Evolutionary conservation across 2,329 filamentous ascomycete genomes (phyloP), one percentile per base, ranked within the genome.

Genomic region (Capronia americana): DNA sequence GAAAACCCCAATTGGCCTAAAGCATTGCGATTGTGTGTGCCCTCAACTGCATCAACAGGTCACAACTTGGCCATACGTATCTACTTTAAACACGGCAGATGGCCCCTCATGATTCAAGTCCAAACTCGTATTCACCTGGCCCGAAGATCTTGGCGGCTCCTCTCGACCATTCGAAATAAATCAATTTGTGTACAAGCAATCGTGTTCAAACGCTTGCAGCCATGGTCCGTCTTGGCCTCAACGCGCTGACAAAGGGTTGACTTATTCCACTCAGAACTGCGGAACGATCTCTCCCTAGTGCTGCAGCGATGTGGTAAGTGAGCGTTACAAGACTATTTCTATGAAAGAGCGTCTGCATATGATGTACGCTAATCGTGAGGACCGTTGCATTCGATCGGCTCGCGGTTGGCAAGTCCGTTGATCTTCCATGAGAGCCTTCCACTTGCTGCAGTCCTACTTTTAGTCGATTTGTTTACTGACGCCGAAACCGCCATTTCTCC

Each of bases 221-320:
- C 11, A 17, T 20, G 11, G 60, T 28, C n/a, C 23, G 32, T 55
- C 60, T 48, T 62, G 60, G 60, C 60, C 51, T 56, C 60, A 46
- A 23, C 2, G n/a, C 14, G 60, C 60, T 62, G 60, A 62, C 60
- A 62, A 48, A 62, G 20, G 24, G n/a, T 23, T 48, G 51, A 61
- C 58, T 51, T 30, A 34, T 61, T 51, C 14, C 30, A 20, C 11
- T 38, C 48, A 38, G 46, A 26, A 3, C n/a, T 32, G 30, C 58
- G 58, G 58, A 54, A 53, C 23, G 50, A 26, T 14, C 46, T 61
- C 24, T 61, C 48, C 46, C 17, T 53, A 20, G 34, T 28, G 30
- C 20, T n/a, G 12, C 30, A 23, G 48, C 17, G 17, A 51, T 11
- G 23, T 41, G 30, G 46, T 53, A 51, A 53, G 46, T 53, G 46